Conservation (phyloP, 106 monocot species). For the Dactylorhiza incarnata region DNA sequence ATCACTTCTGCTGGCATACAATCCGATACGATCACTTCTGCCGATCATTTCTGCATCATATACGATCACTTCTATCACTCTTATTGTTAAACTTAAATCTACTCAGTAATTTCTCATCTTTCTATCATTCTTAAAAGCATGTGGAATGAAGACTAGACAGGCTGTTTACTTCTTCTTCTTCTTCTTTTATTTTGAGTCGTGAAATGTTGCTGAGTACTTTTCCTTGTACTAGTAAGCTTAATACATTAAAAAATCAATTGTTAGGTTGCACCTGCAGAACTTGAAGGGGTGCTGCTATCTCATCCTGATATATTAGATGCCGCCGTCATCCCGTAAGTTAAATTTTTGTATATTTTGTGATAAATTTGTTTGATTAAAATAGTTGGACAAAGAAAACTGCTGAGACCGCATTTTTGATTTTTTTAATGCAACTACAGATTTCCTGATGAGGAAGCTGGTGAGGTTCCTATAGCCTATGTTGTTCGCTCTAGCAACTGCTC, state of each 20-base stretch:
- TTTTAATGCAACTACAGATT: slow-evolving; percentile 23
- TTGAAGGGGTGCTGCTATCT: slow-evolving; percentile 75
- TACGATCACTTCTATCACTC: no score
- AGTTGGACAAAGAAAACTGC: neutral
- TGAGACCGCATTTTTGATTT: neutral
- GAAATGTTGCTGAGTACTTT: neutral
- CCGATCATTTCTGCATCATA: no score
- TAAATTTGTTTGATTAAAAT: neutral
- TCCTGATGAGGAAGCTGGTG: slow-evolving; percentile 81
- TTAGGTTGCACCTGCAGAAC: slow-evolving; percentile 94
- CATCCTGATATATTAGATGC: slow-evolving; percentile 89
- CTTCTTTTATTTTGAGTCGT: neutral
- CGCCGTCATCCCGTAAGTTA: slow-evolving; percentile 85
- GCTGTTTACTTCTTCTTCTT: neutral
- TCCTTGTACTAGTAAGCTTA: no score
- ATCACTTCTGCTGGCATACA: no score
- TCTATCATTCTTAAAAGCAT: neutral
- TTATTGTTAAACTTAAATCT: neutral
- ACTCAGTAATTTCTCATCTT: neutral
- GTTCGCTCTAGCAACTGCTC: slow-evolving; percentile 50
- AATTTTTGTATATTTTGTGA: neutral
- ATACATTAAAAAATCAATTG: no score
- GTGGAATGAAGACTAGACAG: neutral
- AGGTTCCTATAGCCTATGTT: slow-evolving; percentile 81
- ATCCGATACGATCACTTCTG: no score